Evolutionary conservation across 495 filamentous ascomycete species (phyloP), one percentile per base, ranked within the genome.

Genomic region (Penicillium taxi): DNA sequence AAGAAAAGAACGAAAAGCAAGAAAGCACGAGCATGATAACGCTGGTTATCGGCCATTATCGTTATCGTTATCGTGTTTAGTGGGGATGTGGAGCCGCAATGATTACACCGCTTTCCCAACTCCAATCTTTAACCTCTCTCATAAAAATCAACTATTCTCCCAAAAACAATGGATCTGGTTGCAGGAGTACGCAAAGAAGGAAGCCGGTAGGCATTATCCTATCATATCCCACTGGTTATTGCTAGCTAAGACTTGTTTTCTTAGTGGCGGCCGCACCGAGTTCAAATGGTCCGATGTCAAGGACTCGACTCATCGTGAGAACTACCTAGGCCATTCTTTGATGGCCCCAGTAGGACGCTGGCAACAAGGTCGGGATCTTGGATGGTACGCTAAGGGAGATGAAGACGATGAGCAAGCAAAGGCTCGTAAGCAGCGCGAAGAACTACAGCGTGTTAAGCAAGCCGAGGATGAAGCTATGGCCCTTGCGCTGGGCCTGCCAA

Each of bases 241-340:
- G 15, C 28, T 22, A 51, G 35, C 38, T 33, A 39, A 37, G 19
- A 42, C 52, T 36, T 50, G 25, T 22, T 19, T 4, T 32, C 29
- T 12, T 24, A 78, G 91, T 48, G 91, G 91, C 49, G 91, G 91
- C 50, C 80, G 80, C 53, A 81, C 77, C 64, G 85, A 93, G 57
- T 96, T 98, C 74, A 86, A 80, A 65, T 96, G 91, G 91, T 82
- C 89, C 44, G 86, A 94, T 51, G 91, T 98, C 53, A 81, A 89
- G 49, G 75, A 72, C 33, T 89, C 86, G 25, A 61, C 72, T 26
- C 88, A 96, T 50, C 86, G 91, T 48, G 90, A 98, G 56, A 96
- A 98, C 61, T 98, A 98, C 59, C 81, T 98, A 0, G 91, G 93
- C 26, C 91, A 98, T 59, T 93, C 85, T 15, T 55, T 98, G 34